Evolutionary conservation across 257 asterid species (phyloP), one percentile per base, ranked within the genome.

Genomic region (Thymus mandschuricus): DNA sequence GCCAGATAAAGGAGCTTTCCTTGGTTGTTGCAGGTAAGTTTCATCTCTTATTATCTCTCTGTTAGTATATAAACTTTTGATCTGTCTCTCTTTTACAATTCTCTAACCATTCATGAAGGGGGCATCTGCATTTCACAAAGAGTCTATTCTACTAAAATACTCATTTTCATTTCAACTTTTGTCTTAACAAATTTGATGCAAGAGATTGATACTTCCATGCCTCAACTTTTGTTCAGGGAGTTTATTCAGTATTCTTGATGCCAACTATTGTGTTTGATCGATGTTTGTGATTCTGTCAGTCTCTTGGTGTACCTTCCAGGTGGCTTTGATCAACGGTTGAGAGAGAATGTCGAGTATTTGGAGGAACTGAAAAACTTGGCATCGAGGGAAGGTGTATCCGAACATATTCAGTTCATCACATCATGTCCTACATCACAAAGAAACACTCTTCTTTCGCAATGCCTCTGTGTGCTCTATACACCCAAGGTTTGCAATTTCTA

Each of bases 361-460:
- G 91, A 83, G 71, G 97, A 95, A 76, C 68, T 95, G 76, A 90
- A 88, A 76, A 71, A 43, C 77, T 85, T 95, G 81, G 96, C 97
- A 29, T 79, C 88, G 70, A 75, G 81, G 30, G 85, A 89, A 75
- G 97, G 98, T 21, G 82, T 95, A 35, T 83, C 88, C 10, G 55
- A 80, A 60, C 86, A 68, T 35, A 84, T 92, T 82, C 80, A 68
- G 35, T 95, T 95, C 85, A 61, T 92, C 75, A 85, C 96, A 64
- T 95, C 99, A 45, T 95, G 99, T 77, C 81, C 98, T 28, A 90
- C 98, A 43, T 69, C 95, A 3, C 95, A 92, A 74, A 81, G 97
- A 79, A 87, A 92, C 63, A 74, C 67, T 2, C 96, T 92, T 70
- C 90, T 92, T 30, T 89, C 95, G 8, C 82, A 80, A 79, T 92